phyloP scores from a whole-genome alignment of 2,329 filamentous ascomycete species.

The Westerdykella sp. region DNA sequence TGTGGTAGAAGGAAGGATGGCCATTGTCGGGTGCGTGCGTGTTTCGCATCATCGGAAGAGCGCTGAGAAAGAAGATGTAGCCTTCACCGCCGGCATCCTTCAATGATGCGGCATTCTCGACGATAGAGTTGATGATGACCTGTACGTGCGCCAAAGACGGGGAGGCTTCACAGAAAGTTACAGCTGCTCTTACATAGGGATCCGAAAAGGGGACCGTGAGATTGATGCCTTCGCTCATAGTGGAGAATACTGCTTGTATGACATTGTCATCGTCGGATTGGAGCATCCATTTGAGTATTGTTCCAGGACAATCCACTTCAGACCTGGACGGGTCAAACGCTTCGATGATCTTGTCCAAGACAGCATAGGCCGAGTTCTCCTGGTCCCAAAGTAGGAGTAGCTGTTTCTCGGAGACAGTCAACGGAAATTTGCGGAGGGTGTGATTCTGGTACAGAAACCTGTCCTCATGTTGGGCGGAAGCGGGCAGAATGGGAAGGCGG shows the following conservation, averaged over 20 bases:
- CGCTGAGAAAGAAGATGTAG: conserved; percentile 22
- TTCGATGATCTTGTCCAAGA: conserved; percentile 34
- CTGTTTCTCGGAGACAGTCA: conserved; percentile 18
- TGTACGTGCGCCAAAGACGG: conserved; percentile 10
- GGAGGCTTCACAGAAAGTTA: conserved; percentile 25
- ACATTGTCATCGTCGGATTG: conserved; percentile 11
- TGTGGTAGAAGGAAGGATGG: conserved; percentile 14
- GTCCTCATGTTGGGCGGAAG: conserved; percentile 5
- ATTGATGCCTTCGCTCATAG: conserved; percentile 27
- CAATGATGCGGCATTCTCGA: conserved; percentile 15
- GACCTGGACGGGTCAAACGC: conserved; percentile 25
- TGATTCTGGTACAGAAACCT: conserved; percentile 19
- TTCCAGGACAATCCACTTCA: conserved; percentile 29
- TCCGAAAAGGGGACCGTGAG: conserved; percentile 18
- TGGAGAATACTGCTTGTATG: conserved; percentile 12
- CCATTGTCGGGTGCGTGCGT: conserved; percentile 14
- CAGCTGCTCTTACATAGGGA: conserved; percentile 27
- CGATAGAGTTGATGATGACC: conserved; percentile 16
- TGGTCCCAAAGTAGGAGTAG: conserved; percentile 24
- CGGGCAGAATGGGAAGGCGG: conserved; percentile 6
- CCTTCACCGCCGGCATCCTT: conserved; percentile 17
- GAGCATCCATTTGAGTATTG: conserved; percentile 30
- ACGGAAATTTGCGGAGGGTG: conserved; percentile 20
- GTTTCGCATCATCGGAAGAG: conserved; percentile 20
- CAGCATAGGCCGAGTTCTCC: conserved; percentile 23